Evolutionary conservation across 2,329 filamentous ascomycete genomes (phyloP).

Genomic region (Aspergillus sp.): DNA sequence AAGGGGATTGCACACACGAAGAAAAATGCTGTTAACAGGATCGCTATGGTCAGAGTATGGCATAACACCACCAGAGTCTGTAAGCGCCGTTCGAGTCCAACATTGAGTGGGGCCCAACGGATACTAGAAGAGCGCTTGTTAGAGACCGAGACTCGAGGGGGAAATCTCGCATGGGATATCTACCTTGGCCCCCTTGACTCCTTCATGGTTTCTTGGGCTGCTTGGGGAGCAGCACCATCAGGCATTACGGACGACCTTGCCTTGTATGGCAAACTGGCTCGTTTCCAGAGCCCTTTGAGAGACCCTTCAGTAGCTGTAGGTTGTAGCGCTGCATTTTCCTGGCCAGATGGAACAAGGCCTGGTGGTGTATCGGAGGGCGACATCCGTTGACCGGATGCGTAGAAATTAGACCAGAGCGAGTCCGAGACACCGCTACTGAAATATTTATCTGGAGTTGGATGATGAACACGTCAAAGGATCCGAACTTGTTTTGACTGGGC

Average conservation of each 20-base stretch:
- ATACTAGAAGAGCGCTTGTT: conserved; percentile 53
- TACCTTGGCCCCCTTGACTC: not conserved
- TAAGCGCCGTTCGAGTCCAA: conserved; percentile 69
- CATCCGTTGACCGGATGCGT: not conserved
- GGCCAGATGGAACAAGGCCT: not conserved
- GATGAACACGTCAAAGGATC: not conserved
- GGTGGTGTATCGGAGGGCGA: not conserved
- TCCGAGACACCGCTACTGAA: too few relatives aligned
- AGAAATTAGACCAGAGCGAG: not conserved
- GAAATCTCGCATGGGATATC: not conserved
- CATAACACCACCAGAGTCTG: conserved; percentile 77
- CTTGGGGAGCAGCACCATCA: too few relatives aligned
- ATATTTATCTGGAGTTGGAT: too few relatives aligned
- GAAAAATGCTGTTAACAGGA: conserved; percentile 78
- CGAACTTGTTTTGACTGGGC: not conserved
- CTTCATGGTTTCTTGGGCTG: not conserved
- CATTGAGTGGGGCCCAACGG: conserved; percentile 78
- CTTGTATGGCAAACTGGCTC: not conserved
- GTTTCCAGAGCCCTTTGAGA: not conserved
- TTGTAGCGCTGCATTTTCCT: not conserved
- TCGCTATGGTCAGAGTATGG: conserved; percentile 71
- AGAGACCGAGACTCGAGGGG: not conserved
- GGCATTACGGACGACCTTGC: not conserved
- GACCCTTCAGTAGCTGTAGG: not conserved
- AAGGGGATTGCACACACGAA: conserved; percentile 87